Conservation (phyloP, 2,329 filamentous ascomycete genomes). For the Ophiosphaerella korrae region DNA sequence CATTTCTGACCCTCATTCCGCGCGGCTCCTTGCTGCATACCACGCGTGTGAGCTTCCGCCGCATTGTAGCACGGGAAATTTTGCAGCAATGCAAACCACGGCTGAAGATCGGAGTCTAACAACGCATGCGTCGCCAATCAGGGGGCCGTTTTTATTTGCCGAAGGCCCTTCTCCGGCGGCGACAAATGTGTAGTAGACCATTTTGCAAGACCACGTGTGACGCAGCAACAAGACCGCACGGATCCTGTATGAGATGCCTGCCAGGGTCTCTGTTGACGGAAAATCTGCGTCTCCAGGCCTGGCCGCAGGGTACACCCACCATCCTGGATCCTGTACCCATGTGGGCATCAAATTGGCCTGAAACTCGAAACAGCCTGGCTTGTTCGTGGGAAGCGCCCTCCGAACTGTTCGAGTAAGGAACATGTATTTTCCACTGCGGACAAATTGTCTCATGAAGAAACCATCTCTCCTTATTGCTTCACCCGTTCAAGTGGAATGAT, state of each 20-base stretch:
- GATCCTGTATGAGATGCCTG: conserved; percentile 24
- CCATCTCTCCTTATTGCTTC: neutral
- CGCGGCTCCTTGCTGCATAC: conserved; percentile 29
- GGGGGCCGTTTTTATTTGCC: conserved; percentile 20
- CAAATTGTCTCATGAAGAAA: neutral
- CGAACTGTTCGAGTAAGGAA: no score
- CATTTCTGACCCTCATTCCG: conserved; percentile 1
- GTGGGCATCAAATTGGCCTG: conserved; percentile 30
- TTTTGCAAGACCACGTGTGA: neutral
- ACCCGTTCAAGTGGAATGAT: conserved; percentile 23
- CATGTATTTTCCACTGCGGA: neutral
- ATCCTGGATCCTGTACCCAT: conserved; percentile 32
- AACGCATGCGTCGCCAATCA: conserved; percentile 18
- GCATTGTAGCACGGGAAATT: conserved; percentile 11
- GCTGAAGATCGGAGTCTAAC: conserved; percentile 10
- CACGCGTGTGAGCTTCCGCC: conserved; percentile 26
- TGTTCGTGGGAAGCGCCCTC: neutral
- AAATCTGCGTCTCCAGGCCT: conserved; percentile 34
- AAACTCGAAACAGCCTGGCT: conserved; percentile 20
- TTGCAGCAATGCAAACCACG: neutral
- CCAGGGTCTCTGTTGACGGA: conserved; percentile 37
- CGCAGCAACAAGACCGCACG: conserved; percentile 11
- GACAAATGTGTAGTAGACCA: conserved; percentile 4
- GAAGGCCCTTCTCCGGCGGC: conserved; percentile 18
- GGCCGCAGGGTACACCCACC: conserved; percentile 31